Base-by-base conservation (phyloP, 176 grass and related monocot genomes). In the Oryza glaberrima region DNA sequence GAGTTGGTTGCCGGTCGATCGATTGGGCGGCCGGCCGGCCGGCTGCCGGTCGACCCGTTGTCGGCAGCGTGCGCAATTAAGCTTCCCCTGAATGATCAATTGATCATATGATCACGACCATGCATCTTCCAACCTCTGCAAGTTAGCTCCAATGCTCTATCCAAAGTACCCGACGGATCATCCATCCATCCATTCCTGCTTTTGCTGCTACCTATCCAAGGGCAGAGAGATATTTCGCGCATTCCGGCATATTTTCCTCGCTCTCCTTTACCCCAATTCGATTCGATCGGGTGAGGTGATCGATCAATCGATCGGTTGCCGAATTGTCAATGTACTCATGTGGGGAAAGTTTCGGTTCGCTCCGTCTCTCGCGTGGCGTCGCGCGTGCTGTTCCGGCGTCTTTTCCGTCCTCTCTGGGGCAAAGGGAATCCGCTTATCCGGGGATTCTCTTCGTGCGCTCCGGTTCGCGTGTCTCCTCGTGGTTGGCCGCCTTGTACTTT, bases 31-130 rank as follows among this genome's bases (percentile, higher is more conserved):
- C 40, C 7, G 40, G 40, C 40, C 48, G 77, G 63, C 14, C 15
- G 16, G 19, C 36, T 12, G 17, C 56, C 11, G 4, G 49, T 34
- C 38, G 41, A 48, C 43, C 56, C 19, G 56, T 9, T 80, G 77
- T 80, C 77, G 77, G 68, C 76, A 72, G 49, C 75, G 51, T 32
- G 23, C 38, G 9, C 51, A 17, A 15, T 70, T 19, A 73, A 22
- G 17, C 19, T 4, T 16, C 16, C 23, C 40, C 58, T 23, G 70
- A 58, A 58, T 58, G 54, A n/a, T 58, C 19, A 58, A 58, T 52
- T 11, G 54, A 73, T 56, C 34, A 11, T 20, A 11, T 20, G 58
- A 9, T 67, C 75, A 45, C 17, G 12, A 54, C 73, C 36, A 63
- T 63, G 20, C 58, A 30, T 34, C 72, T 70, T 43, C 60, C 60